phyloP scores from a whole-genome alignment of 768 basidiomycete species.

The Kwoniella europaea region DNA sequence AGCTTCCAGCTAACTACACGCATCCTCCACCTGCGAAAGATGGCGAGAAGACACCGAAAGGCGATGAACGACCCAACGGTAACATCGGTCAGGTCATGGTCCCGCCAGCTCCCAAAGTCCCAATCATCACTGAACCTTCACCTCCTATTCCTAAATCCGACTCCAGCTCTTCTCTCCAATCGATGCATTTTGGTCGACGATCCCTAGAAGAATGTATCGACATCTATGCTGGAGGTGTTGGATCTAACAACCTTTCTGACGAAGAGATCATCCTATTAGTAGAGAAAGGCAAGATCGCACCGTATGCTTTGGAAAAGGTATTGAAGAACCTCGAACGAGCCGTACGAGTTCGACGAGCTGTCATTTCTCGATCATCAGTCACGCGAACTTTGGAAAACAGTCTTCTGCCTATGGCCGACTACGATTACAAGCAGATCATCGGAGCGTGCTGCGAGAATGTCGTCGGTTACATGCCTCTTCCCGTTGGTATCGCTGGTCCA shows the following conservation, averaged over 20 bases:
- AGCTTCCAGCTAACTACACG: constrained; percentile 28
- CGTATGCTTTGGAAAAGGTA: constrained; percentile 95
- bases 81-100: constrained; percentile 42
- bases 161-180: constrained; percentile 24
- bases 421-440: constrained; percentile 91
- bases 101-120: constrained; percentile 42
- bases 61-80: constrained; percentile 23
- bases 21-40: constrained; percentile 34
- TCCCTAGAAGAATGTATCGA: constrained; percentile 77
- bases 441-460: constrained; percentile 99
- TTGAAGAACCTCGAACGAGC: constrained; percentile 86
- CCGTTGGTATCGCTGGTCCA: constrained; percentile 94
- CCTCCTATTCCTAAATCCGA: constrained; percentile 16
- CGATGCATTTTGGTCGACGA: constrained; percentile 58
- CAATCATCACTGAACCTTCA: constrained; percentile 35
- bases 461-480: constrained; percentile 93
- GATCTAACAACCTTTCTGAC: constrained; percentile 68
- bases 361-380: constrained; percentile 85
- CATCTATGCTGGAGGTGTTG: constrained; percentile 66
- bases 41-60: constrained; percentile 53
- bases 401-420: constrained; percentile 78
- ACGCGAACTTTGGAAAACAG: constrained; percentile 84
- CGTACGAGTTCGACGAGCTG: constrained; percentile 79
- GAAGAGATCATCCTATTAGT: constrained; percentile 88
- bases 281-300: constrained; percentile 88